phyloP scores from a whole-genome alignment of 2,329 filamentous ascomycete genomes.

The Didymella glomerata region DNA sequence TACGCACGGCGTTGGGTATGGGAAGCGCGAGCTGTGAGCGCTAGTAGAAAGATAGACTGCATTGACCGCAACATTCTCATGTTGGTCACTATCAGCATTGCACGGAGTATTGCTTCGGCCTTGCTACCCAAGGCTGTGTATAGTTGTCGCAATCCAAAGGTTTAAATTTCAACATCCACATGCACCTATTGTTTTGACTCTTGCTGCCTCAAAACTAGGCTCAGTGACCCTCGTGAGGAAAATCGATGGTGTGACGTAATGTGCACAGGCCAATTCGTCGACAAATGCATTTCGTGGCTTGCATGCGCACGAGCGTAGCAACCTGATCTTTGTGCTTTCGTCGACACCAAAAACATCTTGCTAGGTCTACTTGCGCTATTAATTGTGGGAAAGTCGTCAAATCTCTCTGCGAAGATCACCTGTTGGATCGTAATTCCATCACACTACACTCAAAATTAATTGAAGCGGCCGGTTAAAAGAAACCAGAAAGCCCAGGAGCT shows the following conservation, averaged over 20 bases:
- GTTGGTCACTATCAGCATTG: constrained; percentile 31
- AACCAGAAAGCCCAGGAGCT: background rate
- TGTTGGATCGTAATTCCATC: background rate
- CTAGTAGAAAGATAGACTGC: constrained; percentile 28
- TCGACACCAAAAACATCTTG: background rate
- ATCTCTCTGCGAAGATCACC: background rate
- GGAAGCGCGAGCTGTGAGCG: constrained; percentile 35
- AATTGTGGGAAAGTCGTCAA: background rate
- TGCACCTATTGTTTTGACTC: background rate
- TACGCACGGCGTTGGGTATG: constrained; percentile 39
- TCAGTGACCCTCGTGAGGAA: background rate
- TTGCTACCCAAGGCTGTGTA: constrained; percentile 16
- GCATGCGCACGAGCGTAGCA: background rate
- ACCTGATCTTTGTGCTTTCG: background rate
- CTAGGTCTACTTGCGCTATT: background rate
- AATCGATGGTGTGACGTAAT: constrained; percentile 10
- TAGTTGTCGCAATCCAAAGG: constrained; percentile 9
- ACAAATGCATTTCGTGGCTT: background rate
- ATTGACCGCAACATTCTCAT: constrained; percentile 23
- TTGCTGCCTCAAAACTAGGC: background rate
- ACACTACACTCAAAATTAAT: too few relatives aligned
- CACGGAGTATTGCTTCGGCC: constrained; percentile 26
- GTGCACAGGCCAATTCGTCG: constrained; percentile 6
- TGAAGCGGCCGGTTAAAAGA: too few relatives aligned
- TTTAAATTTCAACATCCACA: constrained; percentile 1